A percentile compares a stretch with the other conserved stretches of the same genome.
These are phyloP conservation scores for Trichoderma asperelloides DNA, from an alignment of 495 filamentous ascomycete genomes.

Conservation along the genomic window DNA sequence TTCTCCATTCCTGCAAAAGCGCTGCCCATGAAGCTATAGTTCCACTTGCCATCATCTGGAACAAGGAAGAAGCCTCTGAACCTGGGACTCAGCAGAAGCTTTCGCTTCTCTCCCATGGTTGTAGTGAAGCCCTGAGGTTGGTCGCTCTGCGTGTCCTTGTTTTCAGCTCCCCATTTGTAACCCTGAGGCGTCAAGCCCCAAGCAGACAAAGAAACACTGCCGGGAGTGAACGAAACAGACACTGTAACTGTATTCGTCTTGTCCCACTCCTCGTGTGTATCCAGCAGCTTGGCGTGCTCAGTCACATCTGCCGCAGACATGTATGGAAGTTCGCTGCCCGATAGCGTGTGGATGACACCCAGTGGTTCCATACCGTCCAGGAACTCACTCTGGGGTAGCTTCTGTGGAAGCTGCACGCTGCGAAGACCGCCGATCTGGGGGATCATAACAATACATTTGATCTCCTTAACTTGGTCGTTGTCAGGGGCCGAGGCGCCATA, in stretches of 20 bases:
- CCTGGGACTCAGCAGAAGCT: slow-evolving; percentile 82
- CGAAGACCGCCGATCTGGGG: slow-evolving; percentile 93
- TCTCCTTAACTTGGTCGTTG: slow-evolving; percentile 94
- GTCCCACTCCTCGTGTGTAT: slow-evolving; percentile 74
- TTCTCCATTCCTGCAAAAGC: slow-evolving; percentile 81
- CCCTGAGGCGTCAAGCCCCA: slow-evolving; percentile 86
- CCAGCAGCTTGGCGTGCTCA: slow-evolving; percentile 81
- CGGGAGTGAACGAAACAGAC: slow-evolving; percentile 97
- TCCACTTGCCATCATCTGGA: slow-evolving; percentile 87
- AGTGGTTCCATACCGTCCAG: slow-evolving; percentile 83
- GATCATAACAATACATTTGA: slow-evolving; percentile 92
- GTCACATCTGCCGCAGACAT: slow-evolving; percentile 95
- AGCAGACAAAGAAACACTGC: slow-evolving; percentile 87
- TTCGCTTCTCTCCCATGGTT: slow-evolving; percentile 89
- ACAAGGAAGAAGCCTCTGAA: slow-evolving; percentile 94
- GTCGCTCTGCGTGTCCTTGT: slow-evolving; percentile 84
- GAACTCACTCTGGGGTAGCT: slow-evolving; percentile 87
- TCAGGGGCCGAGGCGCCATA: slow-evolving; percentile 90
- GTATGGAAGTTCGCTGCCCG: slow-evolving; percentile 88
- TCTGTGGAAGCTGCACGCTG: slow-evolving; percentile 84
- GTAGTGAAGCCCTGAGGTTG: slow-evolving; percentile 90
- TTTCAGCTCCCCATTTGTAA: slow-evolving; percentile 96
- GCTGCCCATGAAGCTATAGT: slow-evolving; percentile 96
- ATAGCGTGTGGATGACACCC: slow-evolving; percentile 91
- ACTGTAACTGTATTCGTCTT: slow-evolving; percentile 88